phyloP scores from a whole-genome alignment of 805 yeast genomes.

The Ogataea ramenticola region DNA sequence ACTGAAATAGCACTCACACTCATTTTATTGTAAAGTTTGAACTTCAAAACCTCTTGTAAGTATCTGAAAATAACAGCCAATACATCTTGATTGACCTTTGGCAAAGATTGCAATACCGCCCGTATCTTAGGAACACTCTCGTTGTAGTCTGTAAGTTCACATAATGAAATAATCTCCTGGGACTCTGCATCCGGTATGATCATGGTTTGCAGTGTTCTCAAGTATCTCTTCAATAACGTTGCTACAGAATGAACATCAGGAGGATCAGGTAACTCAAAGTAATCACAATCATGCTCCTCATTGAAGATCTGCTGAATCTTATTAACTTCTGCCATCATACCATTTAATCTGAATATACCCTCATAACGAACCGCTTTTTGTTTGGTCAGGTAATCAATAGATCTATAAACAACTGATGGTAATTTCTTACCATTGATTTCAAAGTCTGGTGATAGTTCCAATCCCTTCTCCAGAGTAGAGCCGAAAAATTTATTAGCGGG shows the following conservation, averaged over 20 bases:
- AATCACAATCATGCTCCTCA: conserved; percentile 58
- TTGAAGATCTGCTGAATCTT: conserved; percentile 66
- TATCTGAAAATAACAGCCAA: conserved; percentile 62
- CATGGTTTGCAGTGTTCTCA: conserved; percentile 72
- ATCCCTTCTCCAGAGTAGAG: conserved; percentile 46
- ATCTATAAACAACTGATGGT: conserved; percentile 74
- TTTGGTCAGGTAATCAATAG: conserved; percentile 58
- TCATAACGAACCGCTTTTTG: conserved; percentile 77
- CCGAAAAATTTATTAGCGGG: conserved; percentile 50
- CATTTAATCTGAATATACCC: conserved; percentile 87
- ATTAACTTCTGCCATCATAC: conserved; percentile 73
- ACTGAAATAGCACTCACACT: conserved; percentile 55
- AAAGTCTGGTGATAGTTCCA: conserved; percentile 43
- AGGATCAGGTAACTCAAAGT: conserved; percentile 35
- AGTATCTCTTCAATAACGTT: conserved; percentile 74
- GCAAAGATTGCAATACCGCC: conserved; percentile 36
- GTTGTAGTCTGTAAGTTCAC: conserved; percentile 19
- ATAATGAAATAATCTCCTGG: conserved; percentile 26
- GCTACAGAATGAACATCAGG: conserved; percentile 84
- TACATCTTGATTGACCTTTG: conserved; percentile 49
- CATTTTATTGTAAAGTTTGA: conserved; percentile 71
- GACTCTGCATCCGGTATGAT: conserved; percentile 46
- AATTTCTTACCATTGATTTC: conserved; percentile 35
- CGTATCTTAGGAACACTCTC: conserved; percentile 19
- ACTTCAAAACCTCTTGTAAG: conserved; percentile 54